These are phyloP conservation scores for Galeopsis tetrahit DNA, from an alignment of 257 asterid genomes.

Conservation along the genomic window DNA sequence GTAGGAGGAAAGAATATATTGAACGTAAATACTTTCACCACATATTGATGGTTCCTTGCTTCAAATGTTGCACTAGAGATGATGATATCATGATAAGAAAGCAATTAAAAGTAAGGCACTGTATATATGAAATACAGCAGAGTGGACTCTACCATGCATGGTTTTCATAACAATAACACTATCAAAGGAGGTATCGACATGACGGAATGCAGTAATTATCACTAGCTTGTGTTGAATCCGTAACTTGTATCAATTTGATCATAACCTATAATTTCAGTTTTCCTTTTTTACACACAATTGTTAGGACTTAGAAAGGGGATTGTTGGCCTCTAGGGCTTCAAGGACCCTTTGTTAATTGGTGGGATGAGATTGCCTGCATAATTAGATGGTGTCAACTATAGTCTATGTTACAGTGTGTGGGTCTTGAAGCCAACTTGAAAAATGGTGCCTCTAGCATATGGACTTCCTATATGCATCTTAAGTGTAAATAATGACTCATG, in stretches of 20 bases:
- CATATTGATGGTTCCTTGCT: neutral
- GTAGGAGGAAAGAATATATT: conserved; percentile 7
- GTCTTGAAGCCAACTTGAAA: neutral
- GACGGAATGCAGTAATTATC: neutral
- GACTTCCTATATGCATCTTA: neutral
- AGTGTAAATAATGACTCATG: conserved; percentile 8
- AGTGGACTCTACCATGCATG: neutral
- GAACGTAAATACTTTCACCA: conserved; percentile 1
- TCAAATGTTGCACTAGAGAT: neutral
- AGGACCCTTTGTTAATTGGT: conserved; percentile 1
- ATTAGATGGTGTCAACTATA: neutral
- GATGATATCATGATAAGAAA: neutral
- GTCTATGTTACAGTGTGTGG: conserved; percentile 4
- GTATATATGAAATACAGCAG: neutral
- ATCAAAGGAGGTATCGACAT: neutral
- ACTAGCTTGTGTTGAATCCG: neutral
- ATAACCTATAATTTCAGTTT: conserved; percentile 7
- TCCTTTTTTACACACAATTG: neutral
- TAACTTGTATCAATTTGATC: neutral
- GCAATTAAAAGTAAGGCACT: neutral
- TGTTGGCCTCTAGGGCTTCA: neutral
- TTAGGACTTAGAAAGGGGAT: conserved; percentile 3
- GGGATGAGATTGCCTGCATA: conserved; percentile 1
- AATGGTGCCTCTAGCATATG: neutral
- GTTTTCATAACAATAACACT: neutral